Conservation (phyloP, 257 asterid species). For the Penstemon davidsonii region DNA sequence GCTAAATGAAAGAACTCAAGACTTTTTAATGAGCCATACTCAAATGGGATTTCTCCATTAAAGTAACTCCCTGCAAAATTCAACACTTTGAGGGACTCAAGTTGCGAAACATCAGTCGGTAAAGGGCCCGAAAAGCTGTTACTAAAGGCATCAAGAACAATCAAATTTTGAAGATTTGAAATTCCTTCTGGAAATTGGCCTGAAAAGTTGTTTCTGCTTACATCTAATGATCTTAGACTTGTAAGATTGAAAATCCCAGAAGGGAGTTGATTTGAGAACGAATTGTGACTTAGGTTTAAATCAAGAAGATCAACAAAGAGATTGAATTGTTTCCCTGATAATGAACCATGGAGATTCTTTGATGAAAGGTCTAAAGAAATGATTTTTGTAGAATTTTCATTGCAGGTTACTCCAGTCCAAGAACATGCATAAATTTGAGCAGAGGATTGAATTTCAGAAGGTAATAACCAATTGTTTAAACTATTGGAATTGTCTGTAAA, state of each 20-base stretch:
- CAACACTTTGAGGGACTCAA: conserved; percentile 53
- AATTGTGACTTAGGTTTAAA: conserved; percentile 77
- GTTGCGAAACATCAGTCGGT: conserved; percentile 57
- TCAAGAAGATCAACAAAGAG: conserved; percentile 52
- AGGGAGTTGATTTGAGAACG: conserved; percentile 68
- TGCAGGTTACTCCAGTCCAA: conserved; percentile 81
- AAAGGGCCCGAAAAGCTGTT: conserved; percentile 88
- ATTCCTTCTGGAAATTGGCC: conserved; percentile 84
- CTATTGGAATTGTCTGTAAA: conserved; percentile 51
- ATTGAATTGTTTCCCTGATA: conserved; percentile 61
- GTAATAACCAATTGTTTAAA: conserved; percentile 64
- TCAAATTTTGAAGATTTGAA: conserved; percentile 47
- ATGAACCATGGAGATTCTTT: conserved; percentile 76
- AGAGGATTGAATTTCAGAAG: conserved; percentile 35
- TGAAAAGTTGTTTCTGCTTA: conserved; percentile 91
- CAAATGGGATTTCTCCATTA: conserved; percentile 79
- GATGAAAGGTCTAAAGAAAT: conserved; percentile 65
- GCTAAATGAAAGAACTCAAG: conserved; percentile 84
- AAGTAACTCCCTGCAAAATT: conserved; percentile 98
- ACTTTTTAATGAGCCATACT: conserved; percentile 63
- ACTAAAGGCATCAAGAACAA: conserved; percentile 90
- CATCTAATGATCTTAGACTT: conserved; percentile 54
- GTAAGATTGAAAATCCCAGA: conserved; percentile 59
- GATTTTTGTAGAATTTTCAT: conserved; percentile 51
- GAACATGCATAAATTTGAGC: conserved; percentile 61